Percentiles rank a stretch among this genome's conserved stretches.
Conservation (phyloP, 192 early-diverging fungal species). For the Radiomyces spectabilis region DNA sequence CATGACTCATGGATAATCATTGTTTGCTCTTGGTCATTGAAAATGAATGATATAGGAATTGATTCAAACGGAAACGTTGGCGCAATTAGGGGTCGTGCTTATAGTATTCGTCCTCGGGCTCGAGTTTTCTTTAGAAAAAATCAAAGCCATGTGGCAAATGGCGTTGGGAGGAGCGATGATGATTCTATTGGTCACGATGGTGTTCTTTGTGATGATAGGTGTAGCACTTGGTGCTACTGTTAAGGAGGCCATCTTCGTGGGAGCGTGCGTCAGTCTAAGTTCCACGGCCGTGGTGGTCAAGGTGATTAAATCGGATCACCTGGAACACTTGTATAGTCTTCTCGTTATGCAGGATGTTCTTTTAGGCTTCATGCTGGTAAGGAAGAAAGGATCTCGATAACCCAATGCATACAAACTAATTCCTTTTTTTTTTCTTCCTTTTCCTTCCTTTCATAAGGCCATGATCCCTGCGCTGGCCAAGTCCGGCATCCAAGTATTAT, state of each 20-base stretch:
- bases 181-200: constrained; percentile 33
- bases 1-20: background rate
- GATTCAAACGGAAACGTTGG: constrained; percentile 46
- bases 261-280: constrained; percentile 39
- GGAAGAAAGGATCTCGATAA: too few relatives aligned
- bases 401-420: constrained; percentile 10
- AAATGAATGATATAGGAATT: too few relatives aligned
- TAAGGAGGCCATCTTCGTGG: constrained; percentile 43
- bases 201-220: constrained; percentile 29
- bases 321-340: constrained; percentile 44
- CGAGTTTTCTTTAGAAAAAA: constrained; percentile 49
- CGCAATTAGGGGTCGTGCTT: constrained; percentile 46
- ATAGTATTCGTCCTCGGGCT: constrained; percentile 53
- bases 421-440: constrained; percentile 3
- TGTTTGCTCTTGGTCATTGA: background rate
- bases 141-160: constrained; percentile 40
- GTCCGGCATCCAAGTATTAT: constrained; percentile 30
- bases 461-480: constrained; percentile 31
- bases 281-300: constrained; percentile 46
- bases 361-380: constrained; percentile 46
- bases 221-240: constrained; percentile 18
- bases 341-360: constrained; percentile 52
- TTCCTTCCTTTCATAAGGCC: constrained; percentile 11
- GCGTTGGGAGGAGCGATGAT: constrained; percentile 36
- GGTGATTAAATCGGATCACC: constrained; percentile 31